Evolutionary conservation across 805 yeast genomes (phyloP), one percentile per base, ranked within the genome.

Genomic region (Pichia phayaonensis): DNA sequence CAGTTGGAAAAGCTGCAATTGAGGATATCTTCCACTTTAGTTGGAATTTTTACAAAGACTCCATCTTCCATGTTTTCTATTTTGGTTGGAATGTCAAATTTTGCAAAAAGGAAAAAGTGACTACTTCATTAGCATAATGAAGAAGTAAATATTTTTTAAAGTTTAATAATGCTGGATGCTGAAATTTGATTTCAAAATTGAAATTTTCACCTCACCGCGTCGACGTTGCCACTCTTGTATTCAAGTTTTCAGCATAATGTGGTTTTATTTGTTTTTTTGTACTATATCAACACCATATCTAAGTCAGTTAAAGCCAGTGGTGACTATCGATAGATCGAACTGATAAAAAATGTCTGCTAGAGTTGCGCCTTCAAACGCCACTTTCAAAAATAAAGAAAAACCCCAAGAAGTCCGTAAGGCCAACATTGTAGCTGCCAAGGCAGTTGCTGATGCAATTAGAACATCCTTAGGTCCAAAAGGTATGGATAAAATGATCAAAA

Each of bases 401-500:
- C 97, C 97, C 23, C 90, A 84, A 65, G 97, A 90, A 69, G 96
- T 90, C 48, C 84, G 97, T 56, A 82, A 80, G 68, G 80, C 90
- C 48, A 90, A 90, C 65, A 89, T 90, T 58, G 75, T 85, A 56
- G 97, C 97, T 4, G 97, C 97, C 8, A 76, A 92, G 61, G 96
- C 97, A 7, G 97, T 90, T 24, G 90, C 96, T 3, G 97, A 90
- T 68, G 97, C 97, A 45, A 87, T 90, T 61, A 79, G 97, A 68
- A 90, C 97, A 7, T 85, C 98, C 16, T 73, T 94, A 53, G 99
- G 99, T 21, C 99, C 99, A 50, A 92, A 90, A 69, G 99, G 99
- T 54, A 94, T 94, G 99, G 99, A 94, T 69, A 94, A 94, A 74
- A 92, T 94, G 98, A 89, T 88, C 72, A 89, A 89, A 70, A 90